Percentiles rank a stretch among this genome's conserved stretches.
Evolutionary conservation across 2,329 filamentous ascomycete genomes (phyloP).

Genomic region (Talaromyces amestolkiae): DNA sequence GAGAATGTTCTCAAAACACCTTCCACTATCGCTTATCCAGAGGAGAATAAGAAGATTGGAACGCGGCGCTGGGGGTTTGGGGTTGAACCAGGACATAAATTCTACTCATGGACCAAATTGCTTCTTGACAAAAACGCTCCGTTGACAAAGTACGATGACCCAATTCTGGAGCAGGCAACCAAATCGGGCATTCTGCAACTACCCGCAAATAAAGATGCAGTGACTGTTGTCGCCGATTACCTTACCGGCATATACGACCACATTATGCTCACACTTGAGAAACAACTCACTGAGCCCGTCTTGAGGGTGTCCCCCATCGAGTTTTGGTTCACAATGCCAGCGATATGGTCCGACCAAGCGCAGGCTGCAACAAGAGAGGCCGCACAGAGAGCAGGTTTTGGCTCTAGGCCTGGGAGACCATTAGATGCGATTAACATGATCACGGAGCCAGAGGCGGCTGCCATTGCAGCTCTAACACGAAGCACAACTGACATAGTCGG

Average conservation of each 20-base stretch:
- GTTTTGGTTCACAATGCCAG: constrained; percentile 31
- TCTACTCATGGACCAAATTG: constrained; percentile 33
- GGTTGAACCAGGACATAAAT: constrained; percentile 24
- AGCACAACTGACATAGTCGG: constrained; percentile 5
- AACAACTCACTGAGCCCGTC: constrained; percentile 21
- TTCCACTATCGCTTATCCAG: constrained; percentile 27
- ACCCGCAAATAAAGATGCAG: constrained; percentile 24
- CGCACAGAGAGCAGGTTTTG: constrained; percentile 21
- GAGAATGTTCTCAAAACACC: constrained; percentile 26
- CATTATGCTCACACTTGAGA: constrained; percentile 20
- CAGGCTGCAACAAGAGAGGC: constrained; percentile 22
- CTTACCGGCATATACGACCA: constrained; percentile 23
- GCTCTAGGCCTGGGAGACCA: constrained; percentile 11
- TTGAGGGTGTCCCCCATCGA: constrained; percentile 21
- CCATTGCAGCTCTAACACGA: constrained; percentile 22
- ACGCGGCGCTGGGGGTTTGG: constrained; percentile 27
- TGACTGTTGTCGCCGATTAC: constrained; percentile 27
- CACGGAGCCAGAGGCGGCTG: constrained; percentile 27
- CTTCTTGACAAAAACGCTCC: constrained; percentile 25
- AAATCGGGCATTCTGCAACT: constrained; percentile 22
- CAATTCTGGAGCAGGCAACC: constrained; percentile 15
- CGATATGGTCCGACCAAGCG: constrained; percentile 31
- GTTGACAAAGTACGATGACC: constrained; percentile 25
- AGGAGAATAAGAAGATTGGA: background rate
- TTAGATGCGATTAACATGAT: constrained; percentile 22